phyloP scores from a whole-genome alignment of 805 yeast species.

The Pichia scutulata region DNA sequence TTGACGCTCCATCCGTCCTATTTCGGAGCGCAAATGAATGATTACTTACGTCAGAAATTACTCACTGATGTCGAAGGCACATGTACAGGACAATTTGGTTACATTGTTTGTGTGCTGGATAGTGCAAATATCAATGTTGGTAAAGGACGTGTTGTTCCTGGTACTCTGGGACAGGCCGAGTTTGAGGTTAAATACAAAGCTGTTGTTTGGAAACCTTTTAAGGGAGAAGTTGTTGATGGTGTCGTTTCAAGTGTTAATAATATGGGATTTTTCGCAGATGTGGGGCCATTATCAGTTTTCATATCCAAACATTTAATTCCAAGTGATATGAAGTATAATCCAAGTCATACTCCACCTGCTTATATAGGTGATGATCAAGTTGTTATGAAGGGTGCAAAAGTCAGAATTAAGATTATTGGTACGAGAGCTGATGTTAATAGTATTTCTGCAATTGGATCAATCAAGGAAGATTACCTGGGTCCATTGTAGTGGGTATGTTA shows the following conservation, averaged over 20 bases:
- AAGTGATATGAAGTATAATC: conserved; percentile 85
- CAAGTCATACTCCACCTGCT: conserved; percentile 97
- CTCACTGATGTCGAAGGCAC: conserved; percentile 97
- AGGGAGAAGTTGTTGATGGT: conserved; percentile 98
- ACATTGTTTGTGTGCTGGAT: conserved; percentile 91
- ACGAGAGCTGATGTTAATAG: conserved; percentile 96
- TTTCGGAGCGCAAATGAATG: conserved; percentile 97
- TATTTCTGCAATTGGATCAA: conserved; percentile 95
- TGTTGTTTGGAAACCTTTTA: conserved; percentile 96
- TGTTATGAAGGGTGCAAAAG: conserved; percentile 88
- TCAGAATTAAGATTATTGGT: conserved; percentile 92
- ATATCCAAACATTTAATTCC: conserved; percentile 94
- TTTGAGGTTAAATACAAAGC: conserved; percentile 95
- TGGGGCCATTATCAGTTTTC: conserved; percentile 92
- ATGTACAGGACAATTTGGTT: conserved; percentile 97
- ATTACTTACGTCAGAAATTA: conserved; percentile 79
- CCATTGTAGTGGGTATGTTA: conserved; percentile 38
- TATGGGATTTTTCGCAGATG: conserved; percentile 97
- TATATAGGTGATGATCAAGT: conserved; percentile 92
- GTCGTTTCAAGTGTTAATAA: conserved; percentile 88
- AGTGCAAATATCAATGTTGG: conserved; percentile 94
- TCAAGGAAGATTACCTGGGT: conserved; percentile 95
- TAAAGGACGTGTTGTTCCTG: conserved; percentile 81
- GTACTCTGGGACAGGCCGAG: conserved; percentile 86
- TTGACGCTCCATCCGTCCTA: conserved; percentile 94